phyloP scores from a whole-genome alignment of 1,139 yeast genomes.

The Saccharomyces hybrid region DNA sequence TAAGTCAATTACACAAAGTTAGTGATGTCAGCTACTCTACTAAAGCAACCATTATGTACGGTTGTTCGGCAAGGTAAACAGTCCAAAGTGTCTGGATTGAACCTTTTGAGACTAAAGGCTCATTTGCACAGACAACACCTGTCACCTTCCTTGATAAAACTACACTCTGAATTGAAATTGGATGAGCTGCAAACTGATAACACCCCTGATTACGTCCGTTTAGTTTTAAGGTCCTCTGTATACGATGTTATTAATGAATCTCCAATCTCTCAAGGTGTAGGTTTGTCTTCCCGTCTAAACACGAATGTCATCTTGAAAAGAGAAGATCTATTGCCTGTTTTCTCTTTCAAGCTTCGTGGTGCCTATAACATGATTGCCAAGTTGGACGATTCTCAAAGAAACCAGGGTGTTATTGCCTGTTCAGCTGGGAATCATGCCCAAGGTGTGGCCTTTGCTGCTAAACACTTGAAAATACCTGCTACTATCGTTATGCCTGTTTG shows the following conservation, averaged over 20 bases:
- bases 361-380: conserved; percentile 97
- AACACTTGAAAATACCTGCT: conserved; percentile 76
- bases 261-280: conserved; percentile 71
- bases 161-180: conserved; percentile 34
- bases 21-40: not conserved
- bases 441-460: conserved; percentile 93
- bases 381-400: conserved; percentile 55
- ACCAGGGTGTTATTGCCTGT: conserved; percentile 92
- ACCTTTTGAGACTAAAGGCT: not conserved
- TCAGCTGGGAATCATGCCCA: conserved; percentile 99
- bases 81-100: not conserved
- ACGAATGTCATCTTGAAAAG: conserved; percentile 73
- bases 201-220: conserved; percentile 87
- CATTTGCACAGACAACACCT: conserved; percentile 2
- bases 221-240: conserved; percentile 84
- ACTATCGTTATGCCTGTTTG: conserved; percentile 98
- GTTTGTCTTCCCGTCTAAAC: conserved; percentile 64
- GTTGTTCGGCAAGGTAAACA: not conserved
- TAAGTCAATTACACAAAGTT: not conserved
- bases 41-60: not conserved
- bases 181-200: conserved; percentile 52
- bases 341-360: conserved; percentile 92
- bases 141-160: conserved; percentile 19
- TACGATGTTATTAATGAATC: conserved; percentile 92
- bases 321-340: conserved; percentile 91